Evolutionary conservation across 2,329 filamentous ascomycete species (phyloP).

Genomic region (Aspergillus flavus): DNA sequence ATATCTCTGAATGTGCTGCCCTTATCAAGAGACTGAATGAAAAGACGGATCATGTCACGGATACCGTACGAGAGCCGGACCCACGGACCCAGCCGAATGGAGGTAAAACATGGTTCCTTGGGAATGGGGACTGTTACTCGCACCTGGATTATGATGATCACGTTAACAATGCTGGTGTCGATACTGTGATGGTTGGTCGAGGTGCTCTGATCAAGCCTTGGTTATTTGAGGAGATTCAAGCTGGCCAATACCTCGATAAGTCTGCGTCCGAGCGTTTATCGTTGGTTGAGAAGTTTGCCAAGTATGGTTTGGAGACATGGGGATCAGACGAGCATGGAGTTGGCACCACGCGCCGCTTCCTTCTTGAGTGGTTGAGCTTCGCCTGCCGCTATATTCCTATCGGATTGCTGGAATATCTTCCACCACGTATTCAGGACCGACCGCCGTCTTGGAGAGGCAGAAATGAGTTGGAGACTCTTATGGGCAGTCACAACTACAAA

Average conservation of each 20-base stretch:
- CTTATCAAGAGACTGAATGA: conserved; percentile 80
- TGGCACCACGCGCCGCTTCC: conserved; percentile 84
- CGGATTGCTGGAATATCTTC: conserved; percentile 83
- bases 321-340: conserved; percentile 93
- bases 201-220: conserved; percentile 97
- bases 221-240: conserved; percentile 95
- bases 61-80: conserved; percentile 80
- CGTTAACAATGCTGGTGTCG: conserved; percentile 75
- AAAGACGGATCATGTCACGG: conserved; percentile 65
- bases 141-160: conserved; percentile 84
- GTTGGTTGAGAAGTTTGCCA: conserved; percentile 86
- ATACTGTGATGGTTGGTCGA: conserved; percentile 96
- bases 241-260: conserved; percentile 94
- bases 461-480: conserved; percentile 89
- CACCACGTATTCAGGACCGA: conserved; percentile 84
- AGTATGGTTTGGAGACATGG: conserved; percentile 92
- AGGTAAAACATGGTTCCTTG: conserved; percentile 84
- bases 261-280: conserved; percentile 80
- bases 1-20: conserved; percentile 86
- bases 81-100: conserved; percentile 69
- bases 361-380: conserved; percentile 96
- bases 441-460: conserved; percentile 81
- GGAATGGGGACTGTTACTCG: conserved; percentile 95
- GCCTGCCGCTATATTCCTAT: conserved; percentile 88
- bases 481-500: conserved; percentile 87